Percentiles rank a stretch among this genome's conserved stretches.
These are phyloP conservation scores for Bipolaris sorokiniana DNA, from an alignment of 2,329 filamentous ascomycete genomes.

Conservation along the genomic window DNA sequence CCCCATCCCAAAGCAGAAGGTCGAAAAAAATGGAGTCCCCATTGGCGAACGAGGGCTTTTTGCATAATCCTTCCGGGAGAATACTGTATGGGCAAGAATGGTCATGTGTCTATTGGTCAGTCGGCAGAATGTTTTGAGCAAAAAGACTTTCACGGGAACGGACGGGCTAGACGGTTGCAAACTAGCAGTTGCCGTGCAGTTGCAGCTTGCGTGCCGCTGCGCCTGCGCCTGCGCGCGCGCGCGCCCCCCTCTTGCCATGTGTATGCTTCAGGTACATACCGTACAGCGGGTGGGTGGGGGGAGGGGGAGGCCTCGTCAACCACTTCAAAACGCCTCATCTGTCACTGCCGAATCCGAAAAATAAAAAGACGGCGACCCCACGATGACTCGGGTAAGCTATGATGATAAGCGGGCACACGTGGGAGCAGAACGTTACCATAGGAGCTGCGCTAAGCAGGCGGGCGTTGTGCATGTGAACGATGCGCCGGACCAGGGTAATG, in stretches of 20 bases:
- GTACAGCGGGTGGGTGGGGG: no score
- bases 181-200: neutral
- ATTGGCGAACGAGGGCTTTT: constrained; percentile 10
- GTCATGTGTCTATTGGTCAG: constrained; percentile 12
- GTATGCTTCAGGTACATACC: constrained; percentile 11
- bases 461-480: constrained; percentile 42
- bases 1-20: constrained; percentile 24
- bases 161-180: neutral
- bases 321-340: constrained; percentile 4
- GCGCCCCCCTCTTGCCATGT: neutral
- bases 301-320: constrained; percentile 5
- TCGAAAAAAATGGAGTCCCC: constrained; percentile 8
- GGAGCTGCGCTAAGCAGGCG: constrained; percentile 31
- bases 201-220: constrained; percentile 2
- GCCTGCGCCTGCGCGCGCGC: neutral
- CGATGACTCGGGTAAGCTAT: constrained; percentile 32
- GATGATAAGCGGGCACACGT: constrained; percentile 44
- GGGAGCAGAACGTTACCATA: constrained; percentile 34
- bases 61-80: constrained; percentile 22
- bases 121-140: constrained; percentile 3
- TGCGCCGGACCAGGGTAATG: constrained; percentile 26
- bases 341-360: constrained; percentile 8
- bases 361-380: constrained; percentile 20
- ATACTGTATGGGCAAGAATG: constrained; percentile 5
- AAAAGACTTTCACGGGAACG: neutral